Conservation (phyloP, 768 basidiomycete genomes). For the Flagelloscypha sp. region DNA sequence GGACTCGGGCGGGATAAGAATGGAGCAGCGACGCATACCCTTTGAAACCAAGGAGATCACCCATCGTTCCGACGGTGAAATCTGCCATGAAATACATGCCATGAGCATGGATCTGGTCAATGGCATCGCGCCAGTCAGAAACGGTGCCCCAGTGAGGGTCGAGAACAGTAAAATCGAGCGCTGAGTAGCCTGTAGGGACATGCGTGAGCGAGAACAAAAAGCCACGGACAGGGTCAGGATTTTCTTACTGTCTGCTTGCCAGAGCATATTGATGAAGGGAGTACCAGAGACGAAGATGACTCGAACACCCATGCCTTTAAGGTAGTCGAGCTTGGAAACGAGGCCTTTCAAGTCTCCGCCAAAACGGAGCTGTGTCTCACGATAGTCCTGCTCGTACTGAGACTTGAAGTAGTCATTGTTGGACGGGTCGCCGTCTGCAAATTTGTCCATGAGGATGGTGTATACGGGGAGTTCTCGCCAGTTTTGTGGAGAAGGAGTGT, state of each 20-base stretch:
- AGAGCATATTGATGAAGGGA: slow-evolving; percentile 91
- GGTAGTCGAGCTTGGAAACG: slow-evolving; percentile 68
- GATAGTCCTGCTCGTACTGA: slow-evolving; percentile 74
- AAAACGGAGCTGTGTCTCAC: slow-evolving; percentile 82
- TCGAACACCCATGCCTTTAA: slow-evolving; percentile 80
- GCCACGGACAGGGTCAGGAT: slow-evolving; percentile 1
- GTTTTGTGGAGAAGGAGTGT: slow-evolving; percentile 74
- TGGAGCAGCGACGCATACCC: slow-evolving; percentile 42
- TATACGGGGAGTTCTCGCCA: slow-evolving; percentile 81
- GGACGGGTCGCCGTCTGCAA: slow-evolving; percentile 84
- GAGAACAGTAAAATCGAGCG: slow-evolving; percentile 81
- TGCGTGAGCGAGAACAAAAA: not conserved
- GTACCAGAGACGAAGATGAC: slow-evolving; percentile 90
- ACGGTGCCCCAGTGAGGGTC: slow-evolving; percentile 92
- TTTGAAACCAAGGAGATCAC: slow-evolving; percentile 77
- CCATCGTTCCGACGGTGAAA: slow-evolving; percentile 91
- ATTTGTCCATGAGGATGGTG: slow-evolving; percentile 85
- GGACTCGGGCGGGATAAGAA: slow-evolving; percentile 6
- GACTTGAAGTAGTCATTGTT: slow-evolving; percentile 88
- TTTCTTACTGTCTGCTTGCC: slow-evolving; percentile 88
- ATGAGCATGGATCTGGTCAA: slow-evolving; percentile 69
- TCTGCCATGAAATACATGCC: slow-evolving; percentile 92
- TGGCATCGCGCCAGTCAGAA: slow-evolving; percentile 65
- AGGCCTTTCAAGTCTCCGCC: slow-evolving; percentile 87
- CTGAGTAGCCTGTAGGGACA: slow-evolving; percentile 68